Base-by-base conservation (phyloP, 306 rosid species). In the Vicia villosa region DNA sequence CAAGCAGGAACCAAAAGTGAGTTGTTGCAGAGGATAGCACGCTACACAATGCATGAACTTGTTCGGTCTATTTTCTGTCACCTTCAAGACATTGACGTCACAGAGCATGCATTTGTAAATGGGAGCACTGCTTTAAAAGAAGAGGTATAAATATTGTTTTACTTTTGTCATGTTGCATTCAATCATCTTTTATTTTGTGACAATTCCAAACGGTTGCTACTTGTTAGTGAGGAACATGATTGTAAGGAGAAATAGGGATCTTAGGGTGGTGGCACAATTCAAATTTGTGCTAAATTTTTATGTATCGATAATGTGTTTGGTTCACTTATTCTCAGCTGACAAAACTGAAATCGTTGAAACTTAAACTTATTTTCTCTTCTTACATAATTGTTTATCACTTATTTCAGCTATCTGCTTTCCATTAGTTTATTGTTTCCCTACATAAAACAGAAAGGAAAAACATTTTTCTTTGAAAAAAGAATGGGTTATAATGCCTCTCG, bases 1-100 rank as follows among this genome's bases (percentile, higher is more conserved):
- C 99, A 95, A 80, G 97, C 99, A 59, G 92, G 96, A 75, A 72
- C 85, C 60, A 95, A 95, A 82, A 87, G 99, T 16, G 99, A 95
- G 80, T 79, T 95, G 80, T 77, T 95, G 91, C 99, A 95, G 80
- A 84, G 92, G 76, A 91, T 89, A 80, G 97, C 99, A 79, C 95
- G 97, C 49, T 87, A 91, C 84, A 89, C 99, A 55, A 85, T 95
- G 88, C 91, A 95, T 62, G 99, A 95, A 80, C 95, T 95, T 66
- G 88, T 91, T 54, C 77, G 99, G 74, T 86, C 91, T 77, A 95
- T 91, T 46, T 91, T 95, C 79, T 91, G 87, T 52, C 97, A 87
- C 77, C 99, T 95, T 72, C 90, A 91, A 68, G 91, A 95, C 59
- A 81, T 95, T 77, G 77, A 72, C 58, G 80, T 75, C 76, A 79